phyloP scores from a whole-genome alignment of 1,284 basidiomycete species.

The Ustilago hordei region DNA sequence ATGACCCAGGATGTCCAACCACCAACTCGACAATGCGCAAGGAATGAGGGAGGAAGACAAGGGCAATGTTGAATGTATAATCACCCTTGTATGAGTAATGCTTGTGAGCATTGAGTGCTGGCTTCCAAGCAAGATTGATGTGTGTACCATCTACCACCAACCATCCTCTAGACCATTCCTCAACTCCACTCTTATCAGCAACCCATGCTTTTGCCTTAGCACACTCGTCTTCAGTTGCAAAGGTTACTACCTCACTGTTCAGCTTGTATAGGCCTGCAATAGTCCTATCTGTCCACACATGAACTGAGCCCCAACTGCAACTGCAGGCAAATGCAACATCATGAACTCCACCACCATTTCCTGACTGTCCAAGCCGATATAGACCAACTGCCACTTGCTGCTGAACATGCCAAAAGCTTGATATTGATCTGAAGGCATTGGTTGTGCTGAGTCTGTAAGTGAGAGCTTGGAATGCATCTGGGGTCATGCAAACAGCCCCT shows the following conservation, averaged over 20 bases:
- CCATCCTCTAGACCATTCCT: too few species aligned
- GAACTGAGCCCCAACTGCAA: neutral
- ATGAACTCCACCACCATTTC: neutral
- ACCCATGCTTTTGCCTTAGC: too few species aligned
- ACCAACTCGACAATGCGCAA: too few species aligned
- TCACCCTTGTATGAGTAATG: too few species aligned
- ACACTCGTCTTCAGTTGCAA: too few species aligned
- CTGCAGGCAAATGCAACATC: neutral
- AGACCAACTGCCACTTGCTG: constrained; percentile 1
- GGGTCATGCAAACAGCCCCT: neutral
- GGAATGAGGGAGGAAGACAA: too few species aligned
- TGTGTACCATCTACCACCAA: too few species aligned
- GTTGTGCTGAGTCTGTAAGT: neutral
- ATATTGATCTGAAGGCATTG: neutral
- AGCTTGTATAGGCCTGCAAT: neutral
- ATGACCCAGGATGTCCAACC: too few species aligned
- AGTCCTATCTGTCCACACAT: neutral
- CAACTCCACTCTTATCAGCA: too few species aligned
- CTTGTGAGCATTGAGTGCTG: too few species aligned
- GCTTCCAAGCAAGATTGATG: too few species aligned
- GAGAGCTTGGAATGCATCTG: neutral
- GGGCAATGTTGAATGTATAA: too few species aligned
- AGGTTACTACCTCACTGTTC: neutral
- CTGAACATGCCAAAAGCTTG: neutral
- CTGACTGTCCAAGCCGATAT: neutral